Base-by-base conservation (phyloP, 306 rosid species). In the Herpetospermum pedunculosum region DNA sequence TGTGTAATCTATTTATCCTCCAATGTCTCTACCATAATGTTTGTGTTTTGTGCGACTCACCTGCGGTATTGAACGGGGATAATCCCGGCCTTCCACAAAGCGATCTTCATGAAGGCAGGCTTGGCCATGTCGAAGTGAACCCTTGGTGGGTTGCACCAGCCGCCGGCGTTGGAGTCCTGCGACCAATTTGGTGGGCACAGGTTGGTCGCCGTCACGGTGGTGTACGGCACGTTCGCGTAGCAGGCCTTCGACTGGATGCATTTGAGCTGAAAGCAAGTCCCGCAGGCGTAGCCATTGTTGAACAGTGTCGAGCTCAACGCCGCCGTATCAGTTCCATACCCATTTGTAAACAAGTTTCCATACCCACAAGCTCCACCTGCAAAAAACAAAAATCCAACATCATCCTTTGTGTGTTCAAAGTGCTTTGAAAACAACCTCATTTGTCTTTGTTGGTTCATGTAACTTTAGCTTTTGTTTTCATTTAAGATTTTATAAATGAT, bases 121-220 rank as follows among this genome's bases (percentile, higher is more conserved):
- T 94, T 88, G 73, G 96, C 46, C 97, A 94, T 82, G 88, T 94
- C 98, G 11, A 94, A 94, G 83, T 94, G 98, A 8, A 25, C 74
- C 3, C 96, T 80, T 7, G 97, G 97, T 0, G 97, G 97, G 80
- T 94, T 94, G 85, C 97, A 93, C 98, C 98, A 93, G 0, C 98
- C 98, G 0, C 98, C 98, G 18, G 77, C 73, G 21, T 94, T 64
- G 2, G 96, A 89, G 71, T 89, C 77, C 37, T 89, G 2, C 0
- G 95, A 79, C 97, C 97, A 94, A 44, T 91, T 89, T 0, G 95
- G 97, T 1, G 97, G 98, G 50, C 98, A 94, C 10, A 94, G 87
- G 73, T 91, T 94, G 52, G 98, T 94, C 25, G 97, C 96, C 1
- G 97, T 90, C 43, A 91, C 90, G 0, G 99, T 89, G 55, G 86